These are phyloP conservation scores for Dentiscutata heterogama DNA, from an alignment of 371 early-diverging fungal genomes.

Conservation along the genomic window DNA sequence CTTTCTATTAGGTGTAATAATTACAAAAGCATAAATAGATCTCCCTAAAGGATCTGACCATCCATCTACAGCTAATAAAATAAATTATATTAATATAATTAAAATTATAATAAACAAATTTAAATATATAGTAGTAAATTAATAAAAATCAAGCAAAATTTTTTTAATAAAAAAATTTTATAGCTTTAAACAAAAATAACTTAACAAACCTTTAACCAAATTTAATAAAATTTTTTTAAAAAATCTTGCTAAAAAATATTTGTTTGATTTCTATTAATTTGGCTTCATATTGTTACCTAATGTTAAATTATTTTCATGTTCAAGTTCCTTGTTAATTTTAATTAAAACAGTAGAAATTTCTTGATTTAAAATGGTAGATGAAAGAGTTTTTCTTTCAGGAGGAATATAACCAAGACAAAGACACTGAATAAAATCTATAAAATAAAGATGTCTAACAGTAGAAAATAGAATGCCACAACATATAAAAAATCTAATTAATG, in stretches of 20 bases:
- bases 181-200: too few species aligned
- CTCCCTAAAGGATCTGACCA: neutral
- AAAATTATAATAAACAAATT: neutral
- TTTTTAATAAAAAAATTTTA: too few species aligned
- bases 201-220: too few species aligned
- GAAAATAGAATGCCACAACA: neutral
- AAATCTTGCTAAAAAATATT: too few species aligned
- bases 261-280: too few species aligned
- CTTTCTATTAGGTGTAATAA: neutral
- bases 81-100: neutral
- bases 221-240: too few species aligned
- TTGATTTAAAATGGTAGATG: neutral
- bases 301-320: slow-evolving; percentile 3
- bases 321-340: slow-evolving; percentile 8
- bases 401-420: neutral
- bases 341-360: slow-evolving; percentile 11
- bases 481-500: neutral
- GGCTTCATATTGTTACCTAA: neutral
- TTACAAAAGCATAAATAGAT: slow-evolving; percentile 10
- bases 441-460: neutral
- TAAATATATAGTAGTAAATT: too few species aligned
- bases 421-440: neutral
- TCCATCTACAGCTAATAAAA: slow-evolving; percentile 11
- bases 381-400: neutral
- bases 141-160: too few species aligned